A percentile compares a stretch with the other conserved stretches of the same genome.
Evolutionary conservation across 257 asterid species (phyloP).

Genomic region (Craterostigma plantagineum): DNA sequence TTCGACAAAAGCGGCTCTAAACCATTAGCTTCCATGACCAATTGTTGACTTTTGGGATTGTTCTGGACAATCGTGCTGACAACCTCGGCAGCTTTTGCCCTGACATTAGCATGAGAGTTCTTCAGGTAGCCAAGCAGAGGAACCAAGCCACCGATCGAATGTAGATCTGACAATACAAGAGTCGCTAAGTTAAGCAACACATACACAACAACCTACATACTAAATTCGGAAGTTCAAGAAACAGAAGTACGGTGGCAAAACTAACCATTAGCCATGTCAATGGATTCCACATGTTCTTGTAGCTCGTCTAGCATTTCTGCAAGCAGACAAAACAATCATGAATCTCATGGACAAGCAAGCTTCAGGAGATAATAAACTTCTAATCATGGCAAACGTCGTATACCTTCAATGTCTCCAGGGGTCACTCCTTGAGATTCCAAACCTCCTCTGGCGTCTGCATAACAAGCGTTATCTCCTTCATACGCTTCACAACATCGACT

Average conservation of each 20-base stretch:
- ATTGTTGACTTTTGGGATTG: constrained; percentile 65
- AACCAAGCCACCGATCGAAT: constrained; percentile 66
- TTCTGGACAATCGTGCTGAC: constrained; percentile 78
- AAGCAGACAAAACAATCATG: not conserved
- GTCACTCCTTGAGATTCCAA: constrained; percentile 77
- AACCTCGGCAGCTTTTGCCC: constrained; percentile 90
- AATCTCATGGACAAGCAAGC: no score
- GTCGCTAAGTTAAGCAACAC: no score
- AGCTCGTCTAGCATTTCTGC: constrained; percentile 80
- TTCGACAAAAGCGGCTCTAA: constrained; percentile 46
- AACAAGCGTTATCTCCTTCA: constrained; percentile 79
- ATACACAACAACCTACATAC: no score
- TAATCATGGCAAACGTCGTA: not conserved
- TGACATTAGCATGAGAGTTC: constrained; percentile 56
- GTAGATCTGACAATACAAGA: constrained; percentile 73
- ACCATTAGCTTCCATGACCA: constrained; percentile 81
- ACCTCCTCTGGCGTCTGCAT: constrained; percentile 77
- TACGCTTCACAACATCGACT: constrained; percentile 53
- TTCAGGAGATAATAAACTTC: no score
- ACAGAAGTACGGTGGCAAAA: not conserved
- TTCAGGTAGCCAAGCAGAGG: constrained; percentile 60
- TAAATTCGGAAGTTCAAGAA: no score
- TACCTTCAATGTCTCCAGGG: constrained; percentile 69
- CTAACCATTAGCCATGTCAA: constrained; percentile 94
- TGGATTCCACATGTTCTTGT: constrained; percentile 79